Base-by-base conservation (phyloP, 208 protist species). In the Leishmania tropica region DNA sequence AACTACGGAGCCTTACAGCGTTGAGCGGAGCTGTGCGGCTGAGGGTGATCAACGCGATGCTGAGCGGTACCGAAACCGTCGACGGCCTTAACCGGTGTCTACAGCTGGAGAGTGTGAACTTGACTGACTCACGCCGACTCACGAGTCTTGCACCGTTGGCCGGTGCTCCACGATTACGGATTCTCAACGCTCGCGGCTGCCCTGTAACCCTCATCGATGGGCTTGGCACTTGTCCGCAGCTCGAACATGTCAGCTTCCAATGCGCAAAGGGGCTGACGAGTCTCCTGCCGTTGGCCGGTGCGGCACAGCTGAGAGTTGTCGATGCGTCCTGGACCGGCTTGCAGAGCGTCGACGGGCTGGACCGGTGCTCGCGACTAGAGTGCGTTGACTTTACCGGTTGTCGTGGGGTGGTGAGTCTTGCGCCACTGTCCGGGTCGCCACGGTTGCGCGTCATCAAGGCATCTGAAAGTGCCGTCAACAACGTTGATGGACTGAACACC, bases 171-270 rank as follows among this genome's bases (percentile, higher is more conserved):
- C 42, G 35, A 35, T 51, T 76, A 19, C 28, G 47, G 48, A 76
- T 8, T 24, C 72, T 76, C 42, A 76, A 47, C 24, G 48, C n/a
- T 35, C 17, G 42, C 21, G 42, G 45, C 6, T 60, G 72, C 72
- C 40, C n/a, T 15, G 47, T 76, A 2, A 28, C 2, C 4, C 2
- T 13, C 72, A 76, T 76, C 7, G 72, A 76, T 24, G 72, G 72
- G 24, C 72, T 76, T 19, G 72, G 72, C 24, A 76, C 72, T 45
- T 76, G 72, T 24, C 72, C 72, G 21, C 15, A 24, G 24, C 35
- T 76, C 24, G 72, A 51, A 76, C 37, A 28, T 31, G 48, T 60
- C 28, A 51, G 24, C 4, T 76, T 76, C 28, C 11, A 7, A 35
- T 56, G 7, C 11, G n/a, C n/a, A 6, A 47, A 40, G 10, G 72